Conservation (phyloP, 768 basidiomycete species). For the Pisolithus albus region DNA sequence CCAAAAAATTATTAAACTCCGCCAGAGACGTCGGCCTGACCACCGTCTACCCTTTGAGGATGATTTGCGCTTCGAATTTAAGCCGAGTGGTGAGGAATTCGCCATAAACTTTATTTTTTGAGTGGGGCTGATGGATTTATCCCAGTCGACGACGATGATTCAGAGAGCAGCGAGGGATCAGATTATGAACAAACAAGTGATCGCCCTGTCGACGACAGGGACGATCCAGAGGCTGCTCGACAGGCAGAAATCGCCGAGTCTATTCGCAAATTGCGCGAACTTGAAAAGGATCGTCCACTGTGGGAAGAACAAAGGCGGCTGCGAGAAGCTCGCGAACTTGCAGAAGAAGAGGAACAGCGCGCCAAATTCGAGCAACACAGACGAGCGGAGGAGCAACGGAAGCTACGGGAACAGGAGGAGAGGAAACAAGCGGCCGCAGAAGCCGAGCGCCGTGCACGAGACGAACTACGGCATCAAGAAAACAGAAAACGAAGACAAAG, state of each 20-base stretch:
- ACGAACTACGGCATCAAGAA: conserved; percentile 33
- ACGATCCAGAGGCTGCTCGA: conserved; percentile 34
- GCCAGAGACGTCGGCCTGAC: conserved; percentile 31
- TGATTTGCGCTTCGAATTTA: conserved; percentile 24
- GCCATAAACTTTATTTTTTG: background rate
- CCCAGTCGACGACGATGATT: conserved; percentile 11
- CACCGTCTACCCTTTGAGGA: conserved; percentile 36
- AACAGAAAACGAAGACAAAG: conserved; percentile 41
- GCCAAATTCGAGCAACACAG: conserved; percentile 29
- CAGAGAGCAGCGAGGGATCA: conserved; percentile 1
- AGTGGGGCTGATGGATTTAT: background rate
- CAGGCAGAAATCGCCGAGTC: conserved; percentile 52
- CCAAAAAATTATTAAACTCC: conserved; percentile 33
- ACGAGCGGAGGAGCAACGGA: conserved; percentile 26
- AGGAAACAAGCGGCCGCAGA: conserved; percentile 17
- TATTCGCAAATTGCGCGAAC: conserved; percentile 58
- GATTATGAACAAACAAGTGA: conserved; percentile 1
- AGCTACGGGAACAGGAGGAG: conserved; percentile 20
- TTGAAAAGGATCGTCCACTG: conserved; percentile 55
- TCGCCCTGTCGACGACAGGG: background rate
- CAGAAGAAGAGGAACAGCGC: conserved; percentile 36
- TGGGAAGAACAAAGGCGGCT: conserved; percentile 51
- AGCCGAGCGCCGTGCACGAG: conserved; percentile 24
- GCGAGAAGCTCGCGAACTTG: conserved; percentile 36
- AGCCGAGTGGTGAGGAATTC: conserved; percentile 14